Conservation (phyloP, 2,329 filamentous ascomycete genomes). For the Hymenotorrendiella dingleyae region DNA sequence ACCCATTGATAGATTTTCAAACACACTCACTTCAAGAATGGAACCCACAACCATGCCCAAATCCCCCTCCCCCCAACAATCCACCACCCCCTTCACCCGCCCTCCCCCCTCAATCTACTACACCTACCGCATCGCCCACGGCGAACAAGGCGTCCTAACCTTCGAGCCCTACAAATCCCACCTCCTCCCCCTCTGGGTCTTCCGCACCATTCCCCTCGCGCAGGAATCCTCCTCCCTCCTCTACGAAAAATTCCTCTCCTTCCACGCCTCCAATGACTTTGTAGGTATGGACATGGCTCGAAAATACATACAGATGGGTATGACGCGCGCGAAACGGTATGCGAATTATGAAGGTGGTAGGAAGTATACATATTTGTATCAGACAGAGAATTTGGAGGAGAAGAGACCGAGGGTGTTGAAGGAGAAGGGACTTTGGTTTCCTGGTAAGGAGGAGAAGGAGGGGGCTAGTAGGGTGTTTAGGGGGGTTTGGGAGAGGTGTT, state of each 20-base stretch:
- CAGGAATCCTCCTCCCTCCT: slow-evolving; percentile 42
- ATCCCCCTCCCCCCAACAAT: too few species aligned
- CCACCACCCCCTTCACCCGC: slow-evolving; percentile 13
- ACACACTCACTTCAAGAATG: too few species aligned
- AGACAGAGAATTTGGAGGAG: slow-evolving; percentile 28
- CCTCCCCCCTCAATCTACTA: slow-evolving; percentile 34
- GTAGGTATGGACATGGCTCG: slow-evolving; percentile 60
- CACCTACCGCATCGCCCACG: slow-evolving; percentile 52
- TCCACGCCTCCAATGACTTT: slow-evolving; percentile 47
- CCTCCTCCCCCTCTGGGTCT: slow-evolving; percentile 55
- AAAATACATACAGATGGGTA: slow-evolving; percentile 62
- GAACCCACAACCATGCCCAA: too few species aligned
- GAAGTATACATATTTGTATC: too few species aligned
- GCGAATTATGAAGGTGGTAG: slow-evolving; percentile 49
- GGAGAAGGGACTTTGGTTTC: slow-evolving; percentile 39
- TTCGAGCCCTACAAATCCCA: slow-evolving; percentile 59
- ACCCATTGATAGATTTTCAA: too few species aligned
- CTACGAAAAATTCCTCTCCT: slow-evolving; percentile 45
- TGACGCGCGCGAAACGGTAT: slow-evolving; percentile 55
- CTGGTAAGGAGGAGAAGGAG: slow-evolving; percentile 43
- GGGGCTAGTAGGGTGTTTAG: slow-evolving; percentile 44
- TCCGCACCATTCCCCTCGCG: slow-evolving; percentile 48
- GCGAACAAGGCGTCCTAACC: slow-evolving; percentile 55
- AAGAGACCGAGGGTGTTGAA: slow-evolving; percentile 33
- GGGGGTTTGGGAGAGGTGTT: slow-evolving; percentile 43